These are phyloP conservation scores for Lachancea nothofagi DNA, from an alignment of 805 yeast genomes.

Conservation along the genomic window DNA sequence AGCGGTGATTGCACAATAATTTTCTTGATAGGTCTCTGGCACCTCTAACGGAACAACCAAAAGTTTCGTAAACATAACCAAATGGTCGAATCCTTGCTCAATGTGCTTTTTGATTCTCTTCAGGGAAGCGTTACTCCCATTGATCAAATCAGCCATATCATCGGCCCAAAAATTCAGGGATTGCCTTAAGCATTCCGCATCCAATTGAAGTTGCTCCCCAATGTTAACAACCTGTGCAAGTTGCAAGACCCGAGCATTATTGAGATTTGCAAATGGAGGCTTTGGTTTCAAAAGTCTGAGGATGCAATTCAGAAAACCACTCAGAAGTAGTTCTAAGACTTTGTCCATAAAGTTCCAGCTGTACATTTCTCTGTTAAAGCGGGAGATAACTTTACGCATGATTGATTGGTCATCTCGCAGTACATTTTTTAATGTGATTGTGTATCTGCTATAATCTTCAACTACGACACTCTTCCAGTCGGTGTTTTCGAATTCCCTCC, in stretches of 20 bases:
- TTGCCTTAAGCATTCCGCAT: constrained; percentile 58
- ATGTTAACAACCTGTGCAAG: constrained; percentile 31
- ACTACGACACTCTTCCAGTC: constrained; percentile 71
- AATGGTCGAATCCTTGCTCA: constrained; percentile 18
- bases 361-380: constrained; percentile 64
- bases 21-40: constrained; percentile 41
- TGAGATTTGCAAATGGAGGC: constrained; percentile 43
- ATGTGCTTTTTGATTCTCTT: constrained; percentile 28
- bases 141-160: constrained; percentile 14
- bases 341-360: constrained; percentile 71
- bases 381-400: constrained; percentile 42
- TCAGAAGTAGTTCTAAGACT: constrained; percentile 57
- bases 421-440: constrained; percentile 48
- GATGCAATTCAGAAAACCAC: constrained; percentile 52
- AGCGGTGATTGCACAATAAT: constrained; percentile 28
- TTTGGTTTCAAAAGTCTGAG: constrained; percentile 56
- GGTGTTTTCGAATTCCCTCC: constrained; percentile 77
- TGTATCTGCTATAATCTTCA: constrained; percentile 67
- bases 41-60: constrained; percentile 34
- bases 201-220: constrained; percentile 79
- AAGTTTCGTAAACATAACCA: constrained; percentile 22
- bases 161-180: constrained; percentile 35
- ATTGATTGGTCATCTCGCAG: constrained; percentile 40
- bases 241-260: constrained; percentile 17
- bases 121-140: constrained; percentile 17